Conservation (phyloP, 2,329 filamentous ascomycete species). For the Dactylellina sp. region DNA sequence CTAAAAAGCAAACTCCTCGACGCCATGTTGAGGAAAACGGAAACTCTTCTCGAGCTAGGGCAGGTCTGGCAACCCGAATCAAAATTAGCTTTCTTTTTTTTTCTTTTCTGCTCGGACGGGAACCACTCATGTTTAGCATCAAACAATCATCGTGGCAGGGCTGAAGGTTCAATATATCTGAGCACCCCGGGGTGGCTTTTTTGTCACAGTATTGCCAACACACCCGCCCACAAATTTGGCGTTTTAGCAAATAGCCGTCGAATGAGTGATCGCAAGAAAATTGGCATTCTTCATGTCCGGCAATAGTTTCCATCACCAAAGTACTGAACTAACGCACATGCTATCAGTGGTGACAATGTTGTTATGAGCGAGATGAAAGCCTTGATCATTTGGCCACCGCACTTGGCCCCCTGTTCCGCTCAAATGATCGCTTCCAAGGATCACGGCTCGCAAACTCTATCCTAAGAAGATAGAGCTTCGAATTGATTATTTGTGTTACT, state of each 20-base stretch:
- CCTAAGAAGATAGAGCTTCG: slow-evolving; percentile 10
- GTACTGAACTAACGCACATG: slow-evolving; percentile 25
- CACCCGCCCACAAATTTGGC: slow-evolving; percentile 17
- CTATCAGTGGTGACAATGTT: slow-evolving; percentile 16
- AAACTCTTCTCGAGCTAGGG: slow-evolving; percentile 55
- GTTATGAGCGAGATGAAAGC: slow-evolving; percentile 13
- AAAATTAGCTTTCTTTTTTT: slow-evolving; percentile 8
- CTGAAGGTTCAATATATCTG: slow-evolving; percentile 43
- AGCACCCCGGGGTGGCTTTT: slow-evolving; percentile 27
- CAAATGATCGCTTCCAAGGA: slow-evolving; percentile 20
- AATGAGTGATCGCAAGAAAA: slow-evolving; percentile 2
- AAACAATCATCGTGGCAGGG: slow-evolving; percentile 48
- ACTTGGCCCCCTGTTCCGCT: not conserved
- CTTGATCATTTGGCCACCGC: slow-evolving; percentile 11
- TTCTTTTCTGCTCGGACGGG: slow-evolving; percentile 15
- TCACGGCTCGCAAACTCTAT: slow-evolving; percentile 14
- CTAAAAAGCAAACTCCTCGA: slow-evolving; percentile 49
- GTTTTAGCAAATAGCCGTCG: not conserved
- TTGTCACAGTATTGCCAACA: slow-evolving; percentile 37
- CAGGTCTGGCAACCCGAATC: slow-evolving; percentile 51
- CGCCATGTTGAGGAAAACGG: slow-evolving; percentile 15
- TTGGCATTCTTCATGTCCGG: slow-evolving; percentile 8
- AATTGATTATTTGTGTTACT: slow-evolving; percentile 35
- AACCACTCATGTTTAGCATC: slow-evolving; percentile 16
- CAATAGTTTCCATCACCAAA: slow-evolving; percentile 24